Conservation (phyloP, 2,329 filamentous ascomycete species). For the Meredithiella fracta region DNA sequence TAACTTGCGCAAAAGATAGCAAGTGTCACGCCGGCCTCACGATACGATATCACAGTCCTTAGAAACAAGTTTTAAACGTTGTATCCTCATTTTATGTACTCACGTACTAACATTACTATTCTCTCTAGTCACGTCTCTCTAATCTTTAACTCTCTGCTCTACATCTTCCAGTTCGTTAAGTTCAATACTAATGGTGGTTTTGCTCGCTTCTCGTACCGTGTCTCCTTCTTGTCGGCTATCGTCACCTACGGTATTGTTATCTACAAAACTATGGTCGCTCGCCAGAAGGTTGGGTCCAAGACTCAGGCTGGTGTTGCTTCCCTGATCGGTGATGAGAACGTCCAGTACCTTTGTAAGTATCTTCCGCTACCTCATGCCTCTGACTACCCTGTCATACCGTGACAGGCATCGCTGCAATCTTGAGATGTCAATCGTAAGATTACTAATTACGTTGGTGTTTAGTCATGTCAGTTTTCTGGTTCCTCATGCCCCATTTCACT, state of each 20-base stretch:
- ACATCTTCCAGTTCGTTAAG: conserved; percentile 68
- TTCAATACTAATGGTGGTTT: conserved; percentile 70
- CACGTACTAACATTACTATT: background rate
- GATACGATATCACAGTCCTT: no score
- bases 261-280: conserved; percentile 88
- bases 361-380: background rate
- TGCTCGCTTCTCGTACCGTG: conserved; percentile 74
- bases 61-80: background rate
- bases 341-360: conserved; percentile 80
- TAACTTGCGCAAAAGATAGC: no score
- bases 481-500: conserved; percentile 75
- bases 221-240: conserved; percentile 76
- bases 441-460: background rate
- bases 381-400: no score
- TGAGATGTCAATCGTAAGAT: background rate
- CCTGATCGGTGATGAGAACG: conserved; percentile 77
- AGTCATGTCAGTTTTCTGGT: conserved; percentile 62
- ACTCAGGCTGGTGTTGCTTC: conserved; percentile 43
- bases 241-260: conserved; percentile 95
- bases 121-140: conserved; percentile 61
- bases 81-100: background rate
- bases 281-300: conserved; percentile 55
- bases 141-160: conserved; percentile 67
- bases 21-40: no score
- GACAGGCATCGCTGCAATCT: no score